These are phyloP conservation scores for Colletotrichum neosansevieriae DNA, from an alignment of 2,329 filamentous ascomycete species.

Conservation along the genomic window DNA sequence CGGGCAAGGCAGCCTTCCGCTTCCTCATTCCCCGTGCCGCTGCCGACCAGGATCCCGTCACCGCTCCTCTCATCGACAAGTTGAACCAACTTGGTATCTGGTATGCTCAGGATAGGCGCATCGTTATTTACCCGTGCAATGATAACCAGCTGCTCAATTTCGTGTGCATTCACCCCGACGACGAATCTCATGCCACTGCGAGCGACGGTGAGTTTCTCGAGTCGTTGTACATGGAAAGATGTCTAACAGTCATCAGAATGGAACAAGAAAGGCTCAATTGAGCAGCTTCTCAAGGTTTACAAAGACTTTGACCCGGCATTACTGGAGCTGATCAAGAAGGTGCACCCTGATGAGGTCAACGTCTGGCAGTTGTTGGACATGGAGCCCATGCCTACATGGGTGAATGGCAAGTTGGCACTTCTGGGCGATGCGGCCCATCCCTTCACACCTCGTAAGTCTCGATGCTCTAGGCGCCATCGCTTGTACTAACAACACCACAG, in stretches of 20 bases:
- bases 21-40: conserved; percentile 58
- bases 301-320: conserved; percentile 57
- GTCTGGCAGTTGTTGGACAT: conserved; percentile 74
- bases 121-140: conserved; percentile 62
- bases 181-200: conserved; percentile 50
- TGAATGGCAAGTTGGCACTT: conserved; percentile 64
- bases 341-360: conserved; percentile 59
- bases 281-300: conserved; percentile 54
- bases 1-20: conserved; percentile 67
- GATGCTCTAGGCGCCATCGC: too few species aligned
- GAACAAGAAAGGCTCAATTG: conserved; percentile 52
- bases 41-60: conserved; percentile 49
- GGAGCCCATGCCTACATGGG: conserved; percentile 67
- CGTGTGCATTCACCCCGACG: conserved; percentile 64
- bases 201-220: conserved; percentile 47
- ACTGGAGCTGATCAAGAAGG: conserved; percentile 55
- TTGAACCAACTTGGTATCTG: conserved; percentile 52
- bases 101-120: conserved; percentile 55
- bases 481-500: conserved; percentile 35
- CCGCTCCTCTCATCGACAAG: conserved; percentile 48
- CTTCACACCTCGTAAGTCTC: conserved; percentile 67
- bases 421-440: conserved; percentile 78
- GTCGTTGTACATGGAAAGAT: neutral
- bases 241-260: conserved; percentile 48
- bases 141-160: conserved; percentile 61